phyloP scores from a whole-genome alignment of 257 asterid species.

The Ballota nigra region DNA sequence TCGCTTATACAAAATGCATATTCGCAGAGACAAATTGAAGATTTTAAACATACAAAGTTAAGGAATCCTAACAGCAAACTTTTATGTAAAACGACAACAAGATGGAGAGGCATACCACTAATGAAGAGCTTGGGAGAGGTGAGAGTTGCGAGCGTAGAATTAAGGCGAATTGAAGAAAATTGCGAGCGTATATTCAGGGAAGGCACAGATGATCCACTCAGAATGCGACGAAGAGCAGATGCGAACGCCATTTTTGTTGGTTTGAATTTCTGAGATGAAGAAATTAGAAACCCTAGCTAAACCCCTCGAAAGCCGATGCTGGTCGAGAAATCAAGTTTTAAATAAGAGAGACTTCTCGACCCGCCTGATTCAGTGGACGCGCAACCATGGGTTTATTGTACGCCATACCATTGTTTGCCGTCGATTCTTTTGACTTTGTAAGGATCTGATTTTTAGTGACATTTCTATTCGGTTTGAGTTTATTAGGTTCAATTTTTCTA shows the following conservation, averaged over 20 bases:
- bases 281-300: constrained; percentile 29
- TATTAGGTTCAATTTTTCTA: too few species aligned
- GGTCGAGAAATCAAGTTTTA: not conserved
- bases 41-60: not conserved
- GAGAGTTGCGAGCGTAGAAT: constrained; percentile 77
- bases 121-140: constrained; percentile 84
- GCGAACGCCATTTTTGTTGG: constrained; percentile 53
- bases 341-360: not conserved
- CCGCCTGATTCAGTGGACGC: too few species aligned
- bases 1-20: not conserved
- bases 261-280: not conserved
- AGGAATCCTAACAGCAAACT: not conserved
- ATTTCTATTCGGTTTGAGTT: too few species aligned
- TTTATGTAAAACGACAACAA: not conserved
- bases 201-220: constrained; percentile 43
- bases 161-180: constrained; percentile 53
- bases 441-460: too few species aligned
- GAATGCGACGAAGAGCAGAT: constrained; percentile 57
- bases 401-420: too few species aligned
- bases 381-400: too few species aligned
- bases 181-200: constrained; percentile 46
- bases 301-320: not conserved
- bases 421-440: too few species aligned
- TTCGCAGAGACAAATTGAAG: not conserved
- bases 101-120: constrained; percentile 50